phyloP scores from a whole-genome alignment of 108 stramenopile genomes.

The Poteriospumella lacustris region DNA sequence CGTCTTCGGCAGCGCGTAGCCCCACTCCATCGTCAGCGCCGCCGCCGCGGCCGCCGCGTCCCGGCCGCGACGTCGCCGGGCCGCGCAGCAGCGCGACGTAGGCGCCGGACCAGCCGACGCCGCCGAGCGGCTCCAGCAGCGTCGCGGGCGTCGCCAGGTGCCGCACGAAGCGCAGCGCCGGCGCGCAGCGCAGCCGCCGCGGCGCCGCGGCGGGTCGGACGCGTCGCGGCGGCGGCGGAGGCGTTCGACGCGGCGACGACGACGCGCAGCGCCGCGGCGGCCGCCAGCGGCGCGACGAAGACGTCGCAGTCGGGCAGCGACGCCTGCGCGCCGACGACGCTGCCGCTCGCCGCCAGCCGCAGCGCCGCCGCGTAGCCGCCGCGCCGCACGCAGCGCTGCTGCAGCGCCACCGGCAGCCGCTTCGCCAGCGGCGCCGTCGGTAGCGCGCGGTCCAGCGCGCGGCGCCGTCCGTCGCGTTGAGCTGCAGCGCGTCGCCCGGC shows the following conservation, averaged over 20 bases:
- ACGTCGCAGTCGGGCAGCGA: neutral
- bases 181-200: constrained; percentile 72
- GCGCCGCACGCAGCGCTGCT: neutral
- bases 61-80: constrained; percentile 73
- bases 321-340: neutral
- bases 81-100: constrained; percentile 82
- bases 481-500: neutral
- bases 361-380: neutral
- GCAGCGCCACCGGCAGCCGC: neutral
- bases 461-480: neutral
- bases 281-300: neutral
- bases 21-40: too few species aligned
- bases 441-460: neutral
- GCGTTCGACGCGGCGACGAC: too few species aligned
- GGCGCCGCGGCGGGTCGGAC: constrained; percentile 74
- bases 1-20: too few species aligned
- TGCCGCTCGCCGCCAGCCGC: neutral
- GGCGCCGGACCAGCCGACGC: constrained; percentile 86
- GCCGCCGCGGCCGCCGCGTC: constrained; percentile 85
- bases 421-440: neutral
- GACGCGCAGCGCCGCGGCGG: neutral
- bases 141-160: constrained; percentile 88
- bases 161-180: constrained; percentile 84
- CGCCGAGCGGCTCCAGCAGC: constrained; percentile 86
- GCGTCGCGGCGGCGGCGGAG: constrained; percentile 88